Conservation (phyloP, 1,284 basidiomycete species). For the Cryptococcus sp. region DNA sequence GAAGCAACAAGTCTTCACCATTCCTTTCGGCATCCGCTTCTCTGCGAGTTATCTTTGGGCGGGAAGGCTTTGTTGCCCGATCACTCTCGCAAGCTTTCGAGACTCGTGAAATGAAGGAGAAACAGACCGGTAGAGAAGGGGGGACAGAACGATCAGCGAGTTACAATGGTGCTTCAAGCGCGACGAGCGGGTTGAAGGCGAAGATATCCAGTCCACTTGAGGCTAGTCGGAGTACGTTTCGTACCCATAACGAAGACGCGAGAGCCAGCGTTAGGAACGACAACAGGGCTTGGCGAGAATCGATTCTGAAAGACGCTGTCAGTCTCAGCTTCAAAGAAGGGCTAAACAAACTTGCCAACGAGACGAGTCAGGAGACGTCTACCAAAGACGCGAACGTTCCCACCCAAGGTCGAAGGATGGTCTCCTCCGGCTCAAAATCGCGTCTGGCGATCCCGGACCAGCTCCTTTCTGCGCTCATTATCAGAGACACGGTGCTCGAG, state of each 20-base stretch:
- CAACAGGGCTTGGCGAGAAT: slow-evolving; percentile 18
- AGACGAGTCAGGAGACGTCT: background rate
- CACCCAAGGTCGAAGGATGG: slow-evolving; percentile 5
- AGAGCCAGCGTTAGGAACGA: background rate
- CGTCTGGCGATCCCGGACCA: slow-evolving; percentile 18
- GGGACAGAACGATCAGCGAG: slow-evolving; percentile 1
- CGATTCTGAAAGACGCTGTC: slow-evolving; percentile 18
- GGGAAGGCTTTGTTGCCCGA: slow-evolving; percentile 16
- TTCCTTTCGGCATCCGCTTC: slow-evolving; percentile 18
- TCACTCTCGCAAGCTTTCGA: slow-evolving; percentile 25
- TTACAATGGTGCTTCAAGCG: background rate
- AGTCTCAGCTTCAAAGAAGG: slow-evolving; percentile 5
- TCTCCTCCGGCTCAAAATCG: slow-evolving; percentile 15
- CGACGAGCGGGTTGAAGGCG: slow-evolving; percentile 6
- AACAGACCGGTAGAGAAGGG: background rate
- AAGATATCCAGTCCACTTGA: slow-evolving; percentile 19
- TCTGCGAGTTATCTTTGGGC: slow-evolving; percentile 22
- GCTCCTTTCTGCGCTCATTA: slow-evolving; percentile 10
- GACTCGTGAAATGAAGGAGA: background rate
- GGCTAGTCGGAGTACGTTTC: background rate
- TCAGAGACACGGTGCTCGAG: slow-evolving; percentile 1
- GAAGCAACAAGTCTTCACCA: slow-evolving; percentile 19
- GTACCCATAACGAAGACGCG: background rate
- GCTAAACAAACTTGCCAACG: slow-evolving; percentile 5
- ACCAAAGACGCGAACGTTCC: background rate